Percentiles rank a stretch among this genome's conserved stretches.
Conservation (phyloP, 2,329 filamentous ascomycete species). For the Talaromyces sp. region DNA sequence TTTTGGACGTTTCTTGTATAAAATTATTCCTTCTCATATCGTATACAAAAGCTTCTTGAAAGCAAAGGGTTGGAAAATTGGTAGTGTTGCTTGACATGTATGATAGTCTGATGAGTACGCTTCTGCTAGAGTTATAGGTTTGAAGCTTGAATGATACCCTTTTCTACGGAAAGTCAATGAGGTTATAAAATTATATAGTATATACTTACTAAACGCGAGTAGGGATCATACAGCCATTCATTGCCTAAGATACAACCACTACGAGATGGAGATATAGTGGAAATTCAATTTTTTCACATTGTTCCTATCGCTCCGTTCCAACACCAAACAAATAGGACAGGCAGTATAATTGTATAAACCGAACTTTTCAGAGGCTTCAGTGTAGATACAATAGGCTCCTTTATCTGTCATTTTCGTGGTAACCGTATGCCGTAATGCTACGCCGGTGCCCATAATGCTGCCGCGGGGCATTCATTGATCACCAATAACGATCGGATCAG, state of each 20-base stretch:
- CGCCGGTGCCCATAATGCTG: background rate
- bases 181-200: background rate
- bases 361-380: background rate
- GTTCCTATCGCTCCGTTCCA: background rate
- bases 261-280: background rate
- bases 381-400: constrained; percentile 3
- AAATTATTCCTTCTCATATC: background rate
- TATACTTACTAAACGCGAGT: no score
- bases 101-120: background rate
- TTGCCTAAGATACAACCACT: background rate
- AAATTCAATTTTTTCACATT: background rate
- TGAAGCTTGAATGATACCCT: background rate
- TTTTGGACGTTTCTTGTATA: constrained; percentile 96
- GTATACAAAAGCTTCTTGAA: background rate
- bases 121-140: background rate
- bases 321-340: background rate
- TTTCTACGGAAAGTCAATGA: background rate
- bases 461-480: background rate
- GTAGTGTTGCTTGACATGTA: background rate
- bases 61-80: background rate
- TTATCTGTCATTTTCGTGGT: background rate
- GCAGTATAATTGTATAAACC: background rate
- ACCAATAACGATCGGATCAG: background rate
- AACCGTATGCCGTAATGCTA: background rate
- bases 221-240: background rate